These are phyloP conservation scores for Cladochytrium tenue DNA, from an alignment of 371 early-diverging fungal species.

Conservation along the genomic window DNA sequence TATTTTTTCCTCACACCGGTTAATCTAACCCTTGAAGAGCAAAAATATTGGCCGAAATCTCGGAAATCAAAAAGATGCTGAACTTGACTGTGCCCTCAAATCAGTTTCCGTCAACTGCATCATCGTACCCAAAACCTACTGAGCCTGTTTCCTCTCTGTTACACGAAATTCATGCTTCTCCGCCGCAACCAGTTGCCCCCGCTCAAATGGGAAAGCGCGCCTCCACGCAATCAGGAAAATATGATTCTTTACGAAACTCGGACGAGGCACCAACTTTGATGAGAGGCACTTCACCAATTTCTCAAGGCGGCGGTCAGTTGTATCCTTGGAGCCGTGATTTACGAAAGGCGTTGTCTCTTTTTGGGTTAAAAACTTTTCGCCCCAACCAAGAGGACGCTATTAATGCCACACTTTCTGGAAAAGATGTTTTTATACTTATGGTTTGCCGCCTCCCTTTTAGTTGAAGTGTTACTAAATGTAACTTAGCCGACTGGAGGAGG, in stretches of 20 bases:
- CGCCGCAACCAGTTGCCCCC: no score
- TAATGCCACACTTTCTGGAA: conserved; percentile 81
- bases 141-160: no score
- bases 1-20: neutral
- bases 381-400: conserved; percentile 93
- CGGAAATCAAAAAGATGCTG: neutral
- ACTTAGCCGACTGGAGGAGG: conserved; percentile 97
- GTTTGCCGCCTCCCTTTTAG: conserved; percentile 12
- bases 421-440: conserved; percentile 98
- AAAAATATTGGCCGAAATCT: neutral
- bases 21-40: neutral
- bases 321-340: conserved; percentile 84
- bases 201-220: no score
- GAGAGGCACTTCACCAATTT: no score
- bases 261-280: no score
- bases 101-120: neutral
- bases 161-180: no score
- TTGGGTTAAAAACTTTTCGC: conserved; percentile 83
- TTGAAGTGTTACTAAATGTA: neutral
- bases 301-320: neutral
- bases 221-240: no score
- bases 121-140: no score
- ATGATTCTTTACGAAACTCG: no score
- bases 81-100: neutral
- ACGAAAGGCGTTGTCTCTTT: conserved; percentile 69